Evolutionary conservation across 2,329 filamentous ascomycete genomes (phyloP).

Genomic region (Eurotiales sp.): DNA sequence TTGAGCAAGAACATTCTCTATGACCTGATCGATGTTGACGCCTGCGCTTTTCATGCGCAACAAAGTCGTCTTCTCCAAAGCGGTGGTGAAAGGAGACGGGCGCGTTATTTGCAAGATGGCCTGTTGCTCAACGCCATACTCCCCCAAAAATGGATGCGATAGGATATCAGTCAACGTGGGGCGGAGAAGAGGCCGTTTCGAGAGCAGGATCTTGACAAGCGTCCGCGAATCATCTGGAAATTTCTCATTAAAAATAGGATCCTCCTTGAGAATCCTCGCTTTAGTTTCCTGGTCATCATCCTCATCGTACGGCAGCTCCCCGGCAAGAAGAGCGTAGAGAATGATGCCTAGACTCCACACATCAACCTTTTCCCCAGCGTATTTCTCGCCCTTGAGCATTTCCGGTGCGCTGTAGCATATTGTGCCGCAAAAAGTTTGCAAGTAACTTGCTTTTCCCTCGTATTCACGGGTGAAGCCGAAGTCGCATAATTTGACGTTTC

Average conservation of each 20-base stretch:
- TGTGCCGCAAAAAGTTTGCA: constrained; percentile 97
- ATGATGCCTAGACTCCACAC: constrained; percentile 97
- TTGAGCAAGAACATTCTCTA: constrained; percentile 88
- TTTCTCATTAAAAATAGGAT: constrained; percentile 78
- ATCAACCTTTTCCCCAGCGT: constrained; percentile 95
- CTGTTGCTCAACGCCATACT: constrained; percentile 83
- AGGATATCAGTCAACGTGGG: constrained; percentile 82
- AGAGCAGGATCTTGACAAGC: constrained; percentile 75
- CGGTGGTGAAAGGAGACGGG: constrained; percentile 76
- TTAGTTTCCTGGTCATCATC: constrained; percentile 89
- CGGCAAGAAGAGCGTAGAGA: constrained; percentile 75
- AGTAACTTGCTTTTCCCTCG: constrained; percentile 86
- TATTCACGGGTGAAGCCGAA: constrained; percentile 98
- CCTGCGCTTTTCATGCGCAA: constrained; percentile 91
- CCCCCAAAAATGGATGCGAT: constrained; percentile 78
- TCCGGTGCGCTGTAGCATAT: constrained; percentile 97
- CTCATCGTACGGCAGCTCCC: constrained; percentile 88
- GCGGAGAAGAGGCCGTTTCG: constrained; percentile 80
- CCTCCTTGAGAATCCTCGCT: constrained; percentile 75
- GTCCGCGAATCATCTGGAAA: constrained; percentile 73
- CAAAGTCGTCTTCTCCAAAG: constrained; percentile 83
- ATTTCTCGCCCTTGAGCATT: constrained; percentile 98
- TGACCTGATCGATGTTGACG: constrained; percentile 88
- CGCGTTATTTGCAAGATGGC: constrained; percentile 80
- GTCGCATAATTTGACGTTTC: constrained; percentile 95